Conservation (phyloP, 2,329 filamentous ascomycete genomes). For the Alternaria angustiovoidea region DNA sequence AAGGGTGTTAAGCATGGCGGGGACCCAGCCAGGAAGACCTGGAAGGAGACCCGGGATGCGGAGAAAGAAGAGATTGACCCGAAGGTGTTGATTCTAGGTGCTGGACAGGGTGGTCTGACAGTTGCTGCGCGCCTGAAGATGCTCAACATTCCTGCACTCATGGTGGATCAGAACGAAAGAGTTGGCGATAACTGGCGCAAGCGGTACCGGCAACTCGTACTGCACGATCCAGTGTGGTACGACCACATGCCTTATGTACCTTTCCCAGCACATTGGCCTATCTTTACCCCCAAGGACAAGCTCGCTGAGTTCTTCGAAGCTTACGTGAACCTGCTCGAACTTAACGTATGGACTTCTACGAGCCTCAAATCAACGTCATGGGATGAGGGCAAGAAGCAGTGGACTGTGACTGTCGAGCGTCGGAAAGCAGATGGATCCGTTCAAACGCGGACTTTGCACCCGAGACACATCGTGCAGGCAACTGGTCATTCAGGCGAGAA, state of each 20-base stretch:
- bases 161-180: constrained; percentile 55
- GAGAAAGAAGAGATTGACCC: constrained; percentile 39
- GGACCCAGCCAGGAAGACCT: constrained; percentile 41
- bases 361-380: constrained; percentile 50
- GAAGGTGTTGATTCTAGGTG: constrained; percentile 46
- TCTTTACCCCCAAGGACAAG: constrained; percentile 46
- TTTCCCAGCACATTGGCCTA: constrained; percentile 44
- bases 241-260: constrained; percentile 51
- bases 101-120: constrained; percentile 56
- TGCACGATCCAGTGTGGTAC: constrained; percentile 53
- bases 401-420: constrained; percentile 49
- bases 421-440: constrained; percentile 29
- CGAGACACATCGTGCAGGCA: constrained; percentile 42
- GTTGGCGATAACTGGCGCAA: constrained; percentile 58
- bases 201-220: constrained; percentile 56
- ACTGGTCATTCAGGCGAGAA: constrained; percentile 45
- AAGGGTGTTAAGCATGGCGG: constrained; percentile 42
- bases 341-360: constrained; percentile 53
- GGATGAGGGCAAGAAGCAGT: constrained; percentile 47
- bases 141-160: constrained; percentile 52
- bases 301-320: constrained; percentile 51
- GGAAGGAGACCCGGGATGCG: constrained; percentile 41
- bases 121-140: constrained; percentile 56
- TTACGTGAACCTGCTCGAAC: constrained; percentile 48
- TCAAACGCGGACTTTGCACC: constrained; percentile 37